Base-by-base conservation (phyloP, 371 early-diverging fungal species). In the Apophysomyces elegans region DNA sequence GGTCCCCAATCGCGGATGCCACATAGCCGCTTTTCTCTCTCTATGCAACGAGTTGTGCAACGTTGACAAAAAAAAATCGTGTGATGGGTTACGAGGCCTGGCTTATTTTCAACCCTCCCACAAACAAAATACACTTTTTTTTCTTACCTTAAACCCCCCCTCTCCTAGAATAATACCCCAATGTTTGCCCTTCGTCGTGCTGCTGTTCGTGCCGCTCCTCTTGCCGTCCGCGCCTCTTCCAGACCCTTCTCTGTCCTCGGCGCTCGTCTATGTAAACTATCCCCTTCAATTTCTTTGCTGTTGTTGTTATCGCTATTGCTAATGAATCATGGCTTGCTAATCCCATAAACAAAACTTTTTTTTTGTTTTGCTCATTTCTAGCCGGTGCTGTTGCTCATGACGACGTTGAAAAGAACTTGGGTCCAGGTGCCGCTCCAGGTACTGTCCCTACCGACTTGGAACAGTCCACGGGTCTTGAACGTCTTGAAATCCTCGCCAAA, bases 381-480 rank as follows among this genome's bases (percentile, higher is more conserved):
- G 72, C 72, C 65, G 76, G 69, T 68, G 76, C 76, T 50, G 82
- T 81, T 56, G 77, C 79, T 56, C 68, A 75, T 54, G 67, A 65
- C 59, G 59, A 59, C 36, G 64, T 62, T 58, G 73, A 70, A 43
- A 70, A 65, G 66, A 67, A 63, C 64, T 43, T 64, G 41, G 79
- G 79, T 63, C 84, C 87, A 39, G 92, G 90, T 66, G 85, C 80
- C 59, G 90, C 90, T 43, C 84, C 90, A 43, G 94, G 92, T 70
- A 85, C 81, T 63, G 74, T 95, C 58, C 91, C 96, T 63, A 94
- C 95, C 68, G 93, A 95, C 80, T 84, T 90, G 75, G 95, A 96
- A 68, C 90, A 96, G 74, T 84, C 96, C 65, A 93, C 97, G 63
- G 97, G 99, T 86, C 74, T 87, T 66, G 96, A 95, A 84, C 95